Conservation (phyloP, 139 green algal genomes). For the Penium margaritaceum region DNA sequence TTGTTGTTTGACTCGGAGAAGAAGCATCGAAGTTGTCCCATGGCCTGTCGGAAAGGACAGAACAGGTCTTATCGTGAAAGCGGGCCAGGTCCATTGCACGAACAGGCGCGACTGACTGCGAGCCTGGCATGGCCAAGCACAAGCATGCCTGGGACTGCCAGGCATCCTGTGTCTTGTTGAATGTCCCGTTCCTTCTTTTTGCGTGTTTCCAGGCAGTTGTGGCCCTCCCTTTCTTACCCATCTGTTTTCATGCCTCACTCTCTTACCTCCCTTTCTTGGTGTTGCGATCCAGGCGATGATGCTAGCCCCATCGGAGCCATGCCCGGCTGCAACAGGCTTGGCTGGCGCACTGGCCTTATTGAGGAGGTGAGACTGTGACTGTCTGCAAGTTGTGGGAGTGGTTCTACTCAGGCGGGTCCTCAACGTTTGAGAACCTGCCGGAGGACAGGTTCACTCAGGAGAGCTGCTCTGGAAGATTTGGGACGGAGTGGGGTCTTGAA, state of each 20-base stretch:
- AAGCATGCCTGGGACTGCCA: neutral
- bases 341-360: slow-evolving; percentile 41
- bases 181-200: no score
- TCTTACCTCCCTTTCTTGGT: neutral
- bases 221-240: neutral
- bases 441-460: no score
- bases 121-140: neutral
- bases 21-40: neutral
- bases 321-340: slow-evolving; percentile 31
- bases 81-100: no score
- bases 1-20: neutral
- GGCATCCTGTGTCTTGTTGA: no score
- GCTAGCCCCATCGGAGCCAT: slow-evolving; percentile 15
- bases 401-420: no score
- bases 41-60: no score
- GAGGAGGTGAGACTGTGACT: slow-evolving; percentile 22
- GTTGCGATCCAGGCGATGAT: slow-evolving; percentile 28
- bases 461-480: no score
- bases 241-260: neutral
- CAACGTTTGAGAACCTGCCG: no score
- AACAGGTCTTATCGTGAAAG: no score
- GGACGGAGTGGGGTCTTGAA: no score
- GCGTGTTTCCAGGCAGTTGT: no score
- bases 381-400: no score
- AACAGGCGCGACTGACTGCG: neutral